Evolutionary conservation across 768 basidiomycete species (phyloP).

Genomic region (Baorangia bicolor): DNA sequence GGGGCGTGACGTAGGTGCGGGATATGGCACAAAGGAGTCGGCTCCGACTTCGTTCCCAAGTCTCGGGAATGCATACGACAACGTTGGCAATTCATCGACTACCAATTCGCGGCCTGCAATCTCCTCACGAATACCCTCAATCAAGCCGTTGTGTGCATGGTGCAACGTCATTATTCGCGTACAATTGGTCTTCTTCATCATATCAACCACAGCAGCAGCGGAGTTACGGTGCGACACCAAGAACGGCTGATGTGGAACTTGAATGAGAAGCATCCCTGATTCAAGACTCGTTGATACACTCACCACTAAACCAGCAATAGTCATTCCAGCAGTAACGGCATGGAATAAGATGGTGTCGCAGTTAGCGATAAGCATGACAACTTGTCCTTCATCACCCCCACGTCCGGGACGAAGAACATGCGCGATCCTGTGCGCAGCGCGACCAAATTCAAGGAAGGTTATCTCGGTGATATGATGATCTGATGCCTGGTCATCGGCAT

Average conservation of each 20-base stretch:
- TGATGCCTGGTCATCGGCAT: conserved; percentile 11
- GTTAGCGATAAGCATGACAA: conserved; percentile 33
- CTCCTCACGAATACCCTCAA: conserved; percentile 5
- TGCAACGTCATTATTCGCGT: conserved; percentile 10
- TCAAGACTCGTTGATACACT: conserved; percentile 29
- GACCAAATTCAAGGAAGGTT: conserved; percentile 11
- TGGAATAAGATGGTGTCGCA: conserved; percentile 24
- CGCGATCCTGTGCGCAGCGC: conserved; percentile 33
- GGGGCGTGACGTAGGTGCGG: background rate
- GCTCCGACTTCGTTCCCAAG: conserved; percentile 31
- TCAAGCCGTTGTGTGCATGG: conserved; percentile 11
- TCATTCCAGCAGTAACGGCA: conserved; percentile 18
- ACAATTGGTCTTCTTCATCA: conserved; percentile 11
- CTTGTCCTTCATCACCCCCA: conserved; percentile 20
- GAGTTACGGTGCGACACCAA: conserved; percentile 27
- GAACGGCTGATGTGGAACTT: conserved; percentile 22
- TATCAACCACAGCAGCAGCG: conserved; percentile 2
- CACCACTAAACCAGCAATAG: conserved; percentile 31
- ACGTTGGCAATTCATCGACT: conserved; percentile 11
- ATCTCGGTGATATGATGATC: conserved; percentile 9
- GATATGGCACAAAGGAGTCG: conserved; percentile 12
- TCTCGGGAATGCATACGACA: conserved; percentile 36
- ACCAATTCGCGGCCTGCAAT: background rate
- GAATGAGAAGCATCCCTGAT: conserved; percentile 23
- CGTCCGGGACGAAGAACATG: conserved; percentile 16